Evolutionary conservation across 73 alveolate species (phyloP).

Genomic region (Durusdinium trenchii): DNA sequence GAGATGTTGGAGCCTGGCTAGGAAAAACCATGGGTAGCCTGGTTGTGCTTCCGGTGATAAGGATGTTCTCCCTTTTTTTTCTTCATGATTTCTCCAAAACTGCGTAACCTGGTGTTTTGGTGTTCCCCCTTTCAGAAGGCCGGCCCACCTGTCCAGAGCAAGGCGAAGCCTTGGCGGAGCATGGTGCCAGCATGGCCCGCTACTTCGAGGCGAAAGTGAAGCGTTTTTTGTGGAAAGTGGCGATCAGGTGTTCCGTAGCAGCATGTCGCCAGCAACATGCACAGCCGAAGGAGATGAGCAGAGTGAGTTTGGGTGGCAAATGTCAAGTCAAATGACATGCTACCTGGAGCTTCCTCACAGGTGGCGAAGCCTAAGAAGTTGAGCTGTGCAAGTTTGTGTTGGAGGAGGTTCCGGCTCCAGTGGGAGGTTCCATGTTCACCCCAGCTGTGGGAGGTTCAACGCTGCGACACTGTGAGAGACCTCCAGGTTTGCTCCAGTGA

Average conservation of each 20-base stretch:
- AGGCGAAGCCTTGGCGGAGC: slow-evolving; percentile 46
- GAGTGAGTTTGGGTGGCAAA: not conserved
- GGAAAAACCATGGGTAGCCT: no score
- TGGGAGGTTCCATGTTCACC: no score
- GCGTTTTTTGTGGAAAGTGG: not conserved
- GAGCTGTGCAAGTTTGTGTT: not conserved
- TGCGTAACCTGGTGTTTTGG: not conserved
- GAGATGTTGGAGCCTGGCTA: no score
- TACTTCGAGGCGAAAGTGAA: not conserved
- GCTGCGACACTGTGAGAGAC: no score
- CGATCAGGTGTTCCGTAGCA: not conserved
- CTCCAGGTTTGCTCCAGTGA: slow-evolving; percentile 3
- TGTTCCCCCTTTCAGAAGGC: no score
- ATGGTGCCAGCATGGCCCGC: not conserved
- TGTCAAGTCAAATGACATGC: not conserved
- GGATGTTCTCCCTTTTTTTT: no score
- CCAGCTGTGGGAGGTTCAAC: no score
- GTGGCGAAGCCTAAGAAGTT: not conserved
- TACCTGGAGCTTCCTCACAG: not conserved
- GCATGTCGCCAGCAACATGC: not conserved
- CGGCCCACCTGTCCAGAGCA: no score
- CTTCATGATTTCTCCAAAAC: not conserved
- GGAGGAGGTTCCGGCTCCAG: no score
- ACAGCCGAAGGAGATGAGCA: not conserved
- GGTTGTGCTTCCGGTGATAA: no score